phyloP scores from a whole-genome alignment of 305 asterid species.

The Plantago coronopus region DNA sequence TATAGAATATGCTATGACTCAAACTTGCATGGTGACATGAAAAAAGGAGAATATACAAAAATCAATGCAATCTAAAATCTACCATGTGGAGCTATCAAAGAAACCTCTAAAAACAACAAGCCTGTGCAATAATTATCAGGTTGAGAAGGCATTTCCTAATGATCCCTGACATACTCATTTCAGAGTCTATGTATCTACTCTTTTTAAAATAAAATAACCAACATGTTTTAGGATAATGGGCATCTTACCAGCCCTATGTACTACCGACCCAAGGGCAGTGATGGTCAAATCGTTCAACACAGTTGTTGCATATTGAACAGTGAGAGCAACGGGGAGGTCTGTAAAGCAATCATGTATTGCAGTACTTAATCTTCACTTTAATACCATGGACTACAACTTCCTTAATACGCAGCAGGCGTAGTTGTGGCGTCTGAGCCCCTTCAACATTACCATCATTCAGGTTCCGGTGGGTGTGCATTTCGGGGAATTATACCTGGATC shows the following conservation, averaged over 20 bases:
- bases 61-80: not conserved
- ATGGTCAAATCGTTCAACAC: slow-evolving; percentile 91
- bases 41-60: not conserved
- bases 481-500: slow-evolving; percentile 98
- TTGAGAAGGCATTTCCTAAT: slow-evolving; percentile 6
- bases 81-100: not conserved
- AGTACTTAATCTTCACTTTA: slow-evolving; percentile 79
- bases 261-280: slow-evolving; percentile 99
- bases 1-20: not conserved
- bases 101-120: not conserved
- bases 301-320: slow-evolving; percentile 94
- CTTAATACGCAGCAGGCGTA: slow-evolving; percentile 78
- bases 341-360: slow-evolving; percentile 95
- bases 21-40: too few relatives aligned
- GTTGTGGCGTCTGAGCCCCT: slow-evolving; percentile 86
- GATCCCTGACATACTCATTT: too few relatives aligned
- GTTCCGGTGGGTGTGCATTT: slow-evolving; percentile 96
- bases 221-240: not conserved
- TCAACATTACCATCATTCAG: slow-evolving; percentile 70
- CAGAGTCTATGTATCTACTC: not conserved
- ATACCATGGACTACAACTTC: slow-evolving; percentile 86
- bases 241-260: slow-evolving; percentile 87
- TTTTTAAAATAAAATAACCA: not conserved
- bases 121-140: not conserved
- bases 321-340: slow-evolving; percentile 99